Base-by-base conservation (phyloP, 106 monocot species). In the Dendrobium catenatum region DNA sequence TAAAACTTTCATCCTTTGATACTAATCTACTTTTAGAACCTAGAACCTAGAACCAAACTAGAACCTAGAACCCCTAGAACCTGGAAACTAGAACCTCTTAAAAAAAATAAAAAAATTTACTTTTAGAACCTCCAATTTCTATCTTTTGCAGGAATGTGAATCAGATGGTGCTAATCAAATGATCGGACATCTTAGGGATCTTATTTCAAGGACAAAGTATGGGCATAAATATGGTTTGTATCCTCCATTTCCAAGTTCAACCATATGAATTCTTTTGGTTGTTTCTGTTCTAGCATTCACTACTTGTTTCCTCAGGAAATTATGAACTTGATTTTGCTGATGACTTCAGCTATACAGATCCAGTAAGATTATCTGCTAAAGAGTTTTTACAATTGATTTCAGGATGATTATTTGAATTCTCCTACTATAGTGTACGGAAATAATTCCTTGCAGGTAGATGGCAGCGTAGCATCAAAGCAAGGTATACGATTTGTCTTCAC, bases 401-500 rank as follows among this genome's bases (percentile, higher is more conserved):
- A 72, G 6, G 9, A 83, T 70, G 43, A 67, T 37, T 9, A 29
- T 24, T 15, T 40, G 49, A 64, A 7, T 9, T 77, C 2, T 70
- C 70, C 37, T 70, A 33, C 37, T 16, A 44, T 42, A 7, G 1
- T 43, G 4, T 43, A 74, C 20, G 43, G 44, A 42, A 42, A 74
- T 61, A 26, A n/a, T 68, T 59, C 79, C 74, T 29, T 37, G 47
- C 85, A 99, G 99, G 88, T 99, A 1, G 99, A 99, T 86, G 93
- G 91, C 15, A 99, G 99, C 79, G 81, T 93, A 68, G 93, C 91
- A 82, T 89, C 90, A 0, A 95, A 95, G 74, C 95, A 99, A 88
- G 99, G 99, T 17, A 87, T 95, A 56, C 89, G 99, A 20, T 93
- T 95, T 84, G 91, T 99, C 54, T 99, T 99, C 68, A 88, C 87